Conservation (phyloP, 2,329 filamentous ascomycete genomes). For the Emericellopsis cladophorae region DNA sequence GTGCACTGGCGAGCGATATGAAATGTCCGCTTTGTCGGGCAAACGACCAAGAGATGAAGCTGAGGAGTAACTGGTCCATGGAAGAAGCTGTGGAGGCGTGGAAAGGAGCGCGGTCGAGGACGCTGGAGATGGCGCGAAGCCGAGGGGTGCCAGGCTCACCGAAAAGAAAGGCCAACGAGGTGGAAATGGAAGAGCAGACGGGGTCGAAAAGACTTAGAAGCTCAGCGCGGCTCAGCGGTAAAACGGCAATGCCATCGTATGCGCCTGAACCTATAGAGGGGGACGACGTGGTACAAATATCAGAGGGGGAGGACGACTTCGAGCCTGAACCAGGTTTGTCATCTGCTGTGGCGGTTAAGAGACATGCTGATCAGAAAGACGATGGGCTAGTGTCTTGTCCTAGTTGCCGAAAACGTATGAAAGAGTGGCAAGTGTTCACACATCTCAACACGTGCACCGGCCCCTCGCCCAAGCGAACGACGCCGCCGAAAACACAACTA, state of each 20-base stretch:
- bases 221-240: conserved; percentile 34
- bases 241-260: conserved; percentile 17
- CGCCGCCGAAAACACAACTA: not conserved
- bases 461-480: conserved; percentile 14
- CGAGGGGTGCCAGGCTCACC: conserved; percentile 9
- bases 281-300: conserved; percentile 10
- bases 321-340: conserved; percentile 13
- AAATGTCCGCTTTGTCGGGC: conserved; percentile 79
- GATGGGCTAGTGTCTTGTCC: conserved; percentile 77
- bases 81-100: conserved; percentile 79
- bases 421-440: conserved; percentile 60
- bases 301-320: conserved; percentile 18
- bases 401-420: conserved; percentile 70
- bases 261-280: conserved; percentile 8
- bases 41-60: conserved; percentile 68
- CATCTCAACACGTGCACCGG: conserved; percentile 60
- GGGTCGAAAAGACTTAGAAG: conserved; percentile 38
- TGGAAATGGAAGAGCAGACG: conserved; percentile 15
- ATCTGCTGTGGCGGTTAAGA: not conserved
- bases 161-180: conserved; percentile 39
- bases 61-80: conserved; percentile 74
- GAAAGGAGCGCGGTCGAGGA: conserved; percentile 44
- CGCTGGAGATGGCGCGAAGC: conserved; percentile 50
- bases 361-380: conserved; percentile 22
- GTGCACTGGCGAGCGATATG: conserved; percentile 69